Conservation (phyloP, 495 filamentous ascomycete species). For the Neurospora tetrasperma region DNA sequence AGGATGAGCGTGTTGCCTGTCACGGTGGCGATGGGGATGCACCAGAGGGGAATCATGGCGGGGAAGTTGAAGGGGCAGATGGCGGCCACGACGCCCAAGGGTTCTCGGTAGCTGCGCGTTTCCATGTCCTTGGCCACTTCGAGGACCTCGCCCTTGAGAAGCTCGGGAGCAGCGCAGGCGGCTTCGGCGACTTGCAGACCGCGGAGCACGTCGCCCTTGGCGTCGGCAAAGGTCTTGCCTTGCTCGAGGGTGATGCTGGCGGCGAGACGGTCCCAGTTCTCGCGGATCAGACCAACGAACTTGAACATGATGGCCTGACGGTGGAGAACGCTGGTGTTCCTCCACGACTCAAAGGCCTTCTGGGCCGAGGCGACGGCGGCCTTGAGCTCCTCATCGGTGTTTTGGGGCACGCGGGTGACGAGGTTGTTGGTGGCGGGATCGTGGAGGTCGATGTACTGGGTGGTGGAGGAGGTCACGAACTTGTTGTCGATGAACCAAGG, state of each 20-base stretch:
- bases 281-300: slow-evolving; percentile 78
- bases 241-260: slow-evolving; percentile 96
- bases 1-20: slow-evolving; percentile 91
- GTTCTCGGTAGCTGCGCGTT: slow-evolving; percentile 85
- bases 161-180: slow-evolving; percentile 86
- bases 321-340: slow-evolving; percentile 68
- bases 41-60: slow-evolving; percentile 99
- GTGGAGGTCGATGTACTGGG: slow-evolving; percentile 80
- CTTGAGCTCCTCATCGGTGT: slow-evolving; percentile 77
- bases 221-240: slow-evolving; percentile 96
- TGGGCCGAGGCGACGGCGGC: slow-evolving; percentile 81
- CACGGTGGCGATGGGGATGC: slow-evolving; percentile 85
- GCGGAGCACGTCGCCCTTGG: slow-evolving; percentile 87
- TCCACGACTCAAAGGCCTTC: slow-evolving; percentile 86
- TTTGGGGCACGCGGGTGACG: slow-evolving; percentile 94
- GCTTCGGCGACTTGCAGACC: slow-evolving; percentile 96
- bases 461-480: slow-evolving; percentile 65
- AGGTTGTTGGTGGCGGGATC: slow-evolving; percentile 98
- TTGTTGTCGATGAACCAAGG: slow-evolving; percentile 89
- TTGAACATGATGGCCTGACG: slow-evolving; percentile 97
- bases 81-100: slow-evolving; percentile 86
- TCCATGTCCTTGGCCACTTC: slow-evolving; percentile 99
- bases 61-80: slow-evolving; percentile 99
- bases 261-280: slow-evolving; percentile 92
- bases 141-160: slow-evolving; percentile 86